Evolutionary conservation across 2,329 filamentous ascomycete genomes (phyloP), one percentile per base, ranked within the genome.

Genomic region (Calonectria pseudoreteaudii): DNA sequence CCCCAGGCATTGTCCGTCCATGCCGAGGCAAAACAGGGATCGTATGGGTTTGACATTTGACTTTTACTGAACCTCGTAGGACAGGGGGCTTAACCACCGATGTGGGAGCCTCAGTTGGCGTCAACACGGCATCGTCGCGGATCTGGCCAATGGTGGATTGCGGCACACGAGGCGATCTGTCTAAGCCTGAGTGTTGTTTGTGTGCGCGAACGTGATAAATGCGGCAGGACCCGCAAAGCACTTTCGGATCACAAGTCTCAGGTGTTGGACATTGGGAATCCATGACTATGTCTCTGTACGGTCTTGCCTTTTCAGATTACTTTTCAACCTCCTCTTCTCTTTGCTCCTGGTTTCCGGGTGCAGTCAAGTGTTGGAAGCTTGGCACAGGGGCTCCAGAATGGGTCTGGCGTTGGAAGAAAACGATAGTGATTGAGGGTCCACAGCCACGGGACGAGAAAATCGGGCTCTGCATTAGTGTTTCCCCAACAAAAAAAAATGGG

Each of bases 401-500:
- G 56, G 56, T 41, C 56, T 62, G 30, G 34, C 38, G 31, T 47
- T 31, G 49, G 28, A 38, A 18, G 44, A 44, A 52, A 49, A 58
- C 41, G 52, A 67, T 58, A 62, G 68, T 67, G 72, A 62, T 44
- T 11, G 20, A 36, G 44, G 64, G 41, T 73, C 71, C 71, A 71
- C 72, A 50, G n/a, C 47, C 28, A 50, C 49, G 70, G 67, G 73
- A 74, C 72, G 72, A 71, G 76, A 78, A 79, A 77, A 71, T 74
- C 56, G 65, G 71, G 44, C 26, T 73, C 68, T 78, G 76, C 77
- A 76, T 80, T 80, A 80, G 79, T 77, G 79, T 70, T 78, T 80
- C 79, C 79, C 79, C 79, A 80, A 80, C 79, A 80, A 80, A 80
- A 80, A 79, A 80, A 80, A 80, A 79, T 52, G 72, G 70, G 70